phyloP scores from a whole-genome alignment of 768 basidiomycete species.

The Kwoniella europaea region DNA sequence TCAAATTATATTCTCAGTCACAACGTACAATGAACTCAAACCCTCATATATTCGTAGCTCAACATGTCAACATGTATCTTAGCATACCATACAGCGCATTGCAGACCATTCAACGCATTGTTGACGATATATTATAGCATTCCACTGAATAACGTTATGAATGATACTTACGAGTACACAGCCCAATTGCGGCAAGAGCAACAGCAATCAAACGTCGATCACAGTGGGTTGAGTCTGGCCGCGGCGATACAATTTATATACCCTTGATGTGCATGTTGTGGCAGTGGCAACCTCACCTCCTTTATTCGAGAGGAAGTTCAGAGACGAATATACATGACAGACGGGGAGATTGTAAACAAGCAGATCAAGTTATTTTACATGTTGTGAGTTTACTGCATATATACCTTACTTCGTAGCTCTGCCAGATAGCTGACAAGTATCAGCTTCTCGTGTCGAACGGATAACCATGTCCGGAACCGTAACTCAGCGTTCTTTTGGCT shows the following conservation, averaged over 20 bases:
- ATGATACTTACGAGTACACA: background rate
- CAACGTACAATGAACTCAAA: background rate
- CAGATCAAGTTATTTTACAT: no score
- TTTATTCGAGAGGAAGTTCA: background rate
- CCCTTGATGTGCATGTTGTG: background rate
- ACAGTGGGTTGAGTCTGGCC: background rate
- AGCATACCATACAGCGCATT: no score
- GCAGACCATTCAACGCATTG: no score
- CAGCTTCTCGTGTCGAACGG: no score
- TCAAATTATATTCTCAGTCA: background rate
- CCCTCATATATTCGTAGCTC: background rate
- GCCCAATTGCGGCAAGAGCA: background rate
- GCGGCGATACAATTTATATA: background rate
- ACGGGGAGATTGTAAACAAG: no score
- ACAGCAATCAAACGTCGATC: background rate
- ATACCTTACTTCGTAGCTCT: no score
- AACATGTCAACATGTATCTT: background rate
- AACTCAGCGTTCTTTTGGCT: no score
- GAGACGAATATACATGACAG: no score
- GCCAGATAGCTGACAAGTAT: no score
- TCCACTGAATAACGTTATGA: background rate
- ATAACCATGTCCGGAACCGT: no score
- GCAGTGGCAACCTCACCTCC: background rate
- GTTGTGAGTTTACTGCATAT: no score
- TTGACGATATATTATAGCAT: no score